phyloP scores from a whole-genome alignment of 1,139 yeast species.

The Chernovozyma sophiae-reginae region DNA sequence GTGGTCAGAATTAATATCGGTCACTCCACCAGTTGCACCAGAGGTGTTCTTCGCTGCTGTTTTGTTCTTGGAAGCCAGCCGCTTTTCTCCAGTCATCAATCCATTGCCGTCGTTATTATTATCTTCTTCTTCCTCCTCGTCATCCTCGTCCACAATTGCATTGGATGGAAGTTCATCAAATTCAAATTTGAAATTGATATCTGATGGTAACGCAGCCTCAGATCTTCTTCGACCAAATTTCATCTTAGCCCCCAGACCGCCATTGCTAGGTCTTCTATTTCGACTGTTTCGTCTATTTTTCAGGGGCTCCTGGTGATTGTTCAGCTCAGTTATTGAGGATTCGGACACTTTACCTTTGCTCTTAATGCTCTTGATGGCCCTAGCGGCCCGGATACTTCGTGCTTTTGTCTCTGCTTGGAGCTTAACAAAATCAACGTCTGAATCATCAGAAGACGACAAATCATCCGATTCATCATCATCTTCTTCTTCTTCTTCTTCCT shows the following conservation, averaged over 20 bases:
- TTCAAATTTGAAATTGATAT: slow-evolving; percentile 55
- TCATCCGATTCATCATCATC: slow-evolving; percentile 16
- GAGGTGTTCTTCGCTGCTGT: neutral
- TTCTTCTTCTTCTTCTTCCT: slow-evolving; percentile 7
- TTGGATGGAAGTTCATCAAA: slow-evolving; percentile 35
- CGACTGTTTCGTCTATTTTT: neutral
- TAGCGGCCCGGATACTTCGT: slow-evolving; percentile 46
- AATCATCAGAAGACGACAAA: slow-evolving; percentile 56
- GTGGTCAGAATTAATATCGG: neutral
- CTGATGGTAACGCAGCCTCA: slow-evolving; percentile 42
- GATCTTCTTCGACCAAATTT: slow-evolving; percentile 38
- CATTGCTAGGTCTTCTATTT: slow-evolving; percentile 8
- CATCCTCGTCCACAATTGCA: slow-evolving; percentile 19
- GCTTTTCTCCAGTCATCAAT: slow-evolving; percentile 10
- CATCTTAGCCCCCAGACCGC: slow-evolving; percentile 17
- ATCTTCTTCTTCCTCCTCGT: slow-evolving; percentile 10
- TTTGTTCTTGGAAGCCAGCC: too few species aligned
- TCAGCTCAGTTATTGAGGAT: slow-evolving; percentile 1
- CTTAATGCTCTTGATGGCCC: slow-evolving; percentile 33
- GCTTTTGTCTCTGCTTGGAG: slow-evolving; percentile 65
- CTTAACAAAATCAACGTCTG: slow-evolving; percentile 66
- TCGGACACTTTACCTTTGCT: slow-evolving; percentile 5
- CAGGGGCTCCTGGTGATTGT: neutral
- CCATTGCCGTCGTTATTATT: slow-evolving; percentile 22
- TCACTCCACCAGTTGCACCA: neutral